Percentiles rank a stretch among this genome's conserved stretches.
Conservation (phyloP, 306 rosid species). For the Cotoneaster glaucophyllus region DNA sequence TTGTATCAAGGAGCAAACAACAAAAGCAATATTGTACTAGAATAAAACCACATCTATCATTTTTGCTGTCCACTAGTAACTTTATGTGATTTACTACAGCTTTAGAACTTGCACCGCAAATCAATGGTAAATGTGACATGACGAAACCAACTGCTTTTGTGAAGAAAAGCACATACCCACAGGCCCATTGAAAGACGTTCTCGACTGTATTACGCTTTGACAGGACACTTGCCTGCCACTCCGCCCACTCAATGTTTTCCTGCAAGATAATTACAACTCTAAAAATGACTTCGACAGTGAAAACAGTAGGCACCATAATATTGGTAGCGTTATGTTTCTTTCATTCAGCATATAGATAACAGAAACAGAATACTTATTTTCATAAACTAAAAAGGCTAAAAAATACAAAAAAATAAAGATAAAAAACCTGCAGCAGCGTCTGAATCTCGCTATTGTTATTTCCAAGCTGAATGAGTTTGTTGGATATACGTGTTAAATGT, state of each 20-base stretch:
- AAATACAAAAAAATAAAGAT: constrained; percentile 4
- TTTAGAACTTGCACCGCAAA: neutral
- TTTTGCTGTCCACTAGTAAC: neutral
- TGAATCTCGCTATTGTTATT: constrained; percentile 59
- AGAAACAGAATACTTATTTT: neutral
- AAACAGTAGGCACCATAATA: neutral
- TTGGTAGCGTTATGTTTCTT: no score
- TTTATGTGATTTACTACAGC: neutral
- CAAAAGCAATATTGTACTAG: neutral
- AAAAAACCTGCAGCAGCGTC: constrained; percentile 61
- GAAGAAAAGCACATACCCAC: constrained; percentile 68
- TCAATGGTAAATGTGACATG: neutral
- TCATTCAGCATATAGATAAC: neutral
- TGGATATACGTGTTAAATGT: constrained; percentile 85
- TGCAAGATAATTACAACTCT: constrained; percentile 25
- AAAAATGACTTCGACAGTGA: neutral
- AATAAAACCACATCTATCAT: neutral
- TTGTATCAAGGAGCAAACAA: neutral
- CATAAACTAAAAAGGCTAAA: neutral
- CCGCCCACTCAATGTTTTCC: constrained; percentile 80
- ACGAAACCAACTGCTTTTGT: neutral
- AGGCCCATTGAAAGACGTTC: constrained; percentile 91
- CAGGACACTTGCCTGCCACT: constrained; percentile 62
- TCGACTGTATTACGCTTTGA: constrained; percentile 71
- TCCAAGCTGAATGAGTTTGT: constrained; percentile 76